A percentile compares a stretch with the other conserved stretches of the same genome.
phyloP scores from a whole-genome alignment of 495 filamentous ascomycete species.

The Hyaloscypha hepaticicola region DNA sequence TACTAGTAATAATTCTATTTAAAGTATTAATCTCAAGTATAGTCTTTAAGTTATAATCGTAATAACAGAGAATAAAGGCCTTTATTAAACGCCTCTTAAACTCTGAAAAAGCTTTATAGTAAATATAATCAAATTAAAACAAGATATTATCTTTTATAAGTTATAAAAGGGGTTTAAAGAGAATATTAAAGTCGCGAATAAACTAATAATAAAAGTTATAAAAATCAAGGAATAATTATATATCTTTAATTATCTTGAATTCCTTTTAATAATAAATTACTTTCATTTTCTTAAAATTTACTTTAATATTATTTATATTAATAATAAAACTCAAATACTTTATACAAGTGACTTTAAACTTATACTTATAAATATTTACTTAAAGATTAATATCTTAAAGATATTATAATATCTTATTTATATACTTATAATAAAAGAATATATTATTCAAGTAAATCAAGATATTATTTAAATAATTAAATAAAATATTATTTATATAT shows the following conservation, averaged over 20 bases:
- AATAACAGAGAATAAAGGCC: not conserved
- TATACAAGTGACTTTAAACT: constrained; percentile 30
- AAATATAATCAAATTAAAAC: not conserved
- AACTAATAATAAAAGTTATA: constrained; percentile 25
- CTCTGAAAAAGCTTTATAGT: not conserved
- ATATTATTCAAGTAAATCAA: constrained; percentile 32
- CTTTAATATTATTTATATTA: constrained; percentile 23
- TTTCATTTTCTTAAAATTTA: constrained; percentile 15
- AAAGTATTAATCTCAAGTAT: constrained; percentile 2
- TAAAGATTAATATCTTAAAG: not conserved
- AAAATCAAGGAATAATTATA: constrained; percentile 25
- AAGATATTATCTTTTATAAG: constrained; percentile 15
- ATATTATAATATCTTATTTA: not conserved
- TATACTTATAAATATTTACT: constrained; percentile 29
- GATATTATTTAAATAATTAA: constrained; percentile 33
- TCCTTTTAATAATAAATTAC: constrained; percentile 17
- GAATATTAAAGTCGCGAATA: constrained; percentile 23
- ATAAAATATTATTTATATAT: constrained; percentile 33
- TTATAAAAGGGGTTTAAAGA: no score
- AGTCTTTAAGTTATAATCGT: not conserved
- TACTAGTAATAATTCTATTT: not conserved
- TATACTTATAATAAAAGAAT: constrained; percentile 5
- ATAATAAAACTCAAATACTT: constrained; percentile 36
- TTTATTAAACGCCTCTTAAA: not conserved
- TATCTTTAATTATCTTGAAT: not conserved